These are phyloP conservation scores for Penstemon eatonii DNA, from an alignment of 257 asterid genomes.

Conservation along the genomic window DNA sequence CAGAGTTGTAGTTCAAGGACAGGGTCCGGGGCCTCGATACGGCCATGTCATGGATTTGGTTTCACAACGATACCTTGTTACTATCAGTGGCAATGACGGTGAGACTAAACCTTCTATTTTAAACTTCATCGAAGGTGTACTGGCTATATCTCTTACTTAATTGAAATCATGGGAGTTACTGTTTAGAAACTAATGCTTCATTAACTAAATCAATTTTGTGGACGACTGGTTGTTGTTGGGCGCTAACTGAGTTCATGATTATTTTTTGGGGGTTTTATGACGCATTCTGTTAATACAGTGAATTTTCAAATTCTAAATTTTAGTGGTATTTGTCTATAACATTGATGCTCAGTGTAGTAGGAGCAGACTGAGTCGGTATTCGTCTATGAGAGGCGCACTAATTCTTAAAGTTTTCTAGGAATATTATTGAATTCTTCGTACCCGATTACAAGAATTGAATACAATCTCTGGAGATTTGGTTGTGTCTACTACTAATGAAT, in stretches of 20 bases:
- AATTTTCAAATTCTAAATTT: not conserved
- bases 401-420: slow-evolving; percentile 10
- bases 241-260: not conserved
- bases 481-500: slow-evolving; percentile 12
- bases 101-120: slow-evolving; percentile 32
- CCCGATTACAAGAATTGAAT: not conserved
- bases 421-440: slow-evolving; percentile 3
- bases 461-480: slow-evolving; percentile 9
- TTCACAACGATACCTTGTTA: slow-evolving; percentile 90
- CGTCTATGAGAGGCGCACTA: no score
- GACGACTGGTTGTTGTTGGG: not conserved
- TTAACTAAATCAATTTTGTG: not conserved
- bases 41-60: slow-evolving; percentile 99
- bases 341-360: not conserved
- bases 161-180: not conserved
- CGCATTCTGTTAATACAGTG: not conserved
- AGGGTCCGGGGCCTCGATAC: slow-evolving; percentile 96
- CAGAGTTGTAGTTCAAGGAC: slow-evolving; percentile 98
- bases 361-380: no score
- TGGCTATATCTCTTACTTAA: not conserved
- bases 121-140: slow-evolving; percentile 10
- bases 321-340: not conserved
- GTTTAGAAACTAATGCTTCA: no score
- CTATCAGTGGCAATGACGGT: slow-evolving; percentile 97
- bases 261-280: not conserved